Base-by-base conservation (phyloP, 1,284 basidiomycete genomes). In the Moesziomyces globuligerus region DNA sequence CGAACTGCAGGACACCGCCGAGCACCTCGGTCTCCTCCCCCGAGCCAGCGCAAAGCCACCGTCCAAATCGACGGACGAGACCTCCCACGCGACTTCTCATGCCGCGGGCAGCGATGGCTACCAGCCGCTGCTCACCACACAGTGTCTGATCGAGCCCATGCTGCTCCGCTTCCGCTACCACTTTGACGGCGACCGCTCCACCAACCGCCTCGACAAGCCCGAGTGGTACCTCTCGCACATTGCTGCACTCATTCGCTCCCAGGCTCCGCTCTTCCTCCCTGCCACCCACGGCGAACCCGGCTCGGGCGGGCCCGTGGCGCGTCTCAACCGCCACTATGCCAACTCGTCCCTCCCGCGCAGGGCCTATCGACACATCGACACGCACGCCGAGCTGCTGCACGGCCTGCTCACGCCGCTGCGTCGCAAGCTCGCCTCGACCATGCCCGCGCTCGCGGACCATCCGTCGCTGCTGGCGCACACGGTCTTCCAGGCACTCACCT, bases 141-240 rank as follows among this genome's bases (percentile, higher is more conserved):
- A 92, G 76, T 90, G 91, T 0, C 87, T 98, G n/a, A 86, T 93
- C 3, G 88, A 90, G 54, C 92, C 94, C 0, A 86, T 98, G 44
- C 86, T 91, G 2, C 84, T 93, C 43, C 88, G 95, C 21, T 98
- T 98, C 86, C 92, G 91, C 75, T 99, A 91, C 82, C 96, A 99
- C 79, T 98, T 98, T 75, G 93, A 97, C 67, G 89, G 91, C 0
- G 86, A 87, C 13, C 86, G 92, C 32, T 87, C 89, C 64, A 98
- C 95, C 0, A 98, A 97, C 83, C 87, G 93, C 44, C 83, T 95
- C 7, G 95, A 98, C 85, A 98, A 76, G 91, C 95, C 95, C 1
- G 96, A 98, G 83, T 98, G 95, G 93, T 97, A 92, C 75, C 91
- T 98, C 75, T 90, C 92, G 3, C 92, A 97, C 81, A 86, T 98